These are phyloP conservation scores for Talaromyces sp. DNA, from an alignment of 2,329 filamentous ascomycete genomes.

Conservation along the genomic window DNA sequence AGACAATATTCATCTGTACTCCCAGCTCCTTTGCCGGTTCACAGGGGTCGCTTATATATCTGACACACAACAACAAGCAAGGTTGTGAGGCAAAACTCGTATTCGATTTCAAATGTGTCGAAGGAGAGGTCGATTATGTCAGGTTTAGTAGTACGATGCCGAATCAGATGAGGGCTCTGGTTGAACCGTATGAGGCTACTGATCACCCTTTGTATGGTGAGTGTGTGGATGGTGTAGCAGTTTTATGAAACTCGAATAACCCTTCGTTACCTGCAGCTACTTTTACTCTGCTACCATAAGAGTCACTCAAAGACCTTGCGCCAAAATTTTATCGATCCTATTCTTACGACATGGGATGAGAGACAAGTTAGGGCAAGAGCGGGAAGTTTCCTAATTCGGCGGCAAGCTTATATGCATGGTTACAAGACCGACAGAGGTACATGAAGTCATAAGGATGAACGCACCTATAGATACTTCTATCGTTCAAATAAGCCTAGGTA, in stretches of 20 bases:
- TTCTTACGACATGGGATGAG: not conserved
- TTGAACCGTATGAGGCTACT: constrained; percentile 18
- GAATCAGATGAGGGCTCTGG: constrained; percentile 13
- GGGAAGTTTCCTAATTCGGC: not conserved
- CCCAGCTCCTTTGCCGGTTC: constrained; percentile 17
- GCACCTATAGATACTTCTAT: not conserved
- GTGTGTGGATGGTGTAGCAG: not conserved
- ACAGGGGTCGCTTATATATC: constrained; percentile 13
- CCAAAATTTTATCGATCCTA: not conserved
- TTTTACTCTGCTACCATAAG: constrained; percentile 4
- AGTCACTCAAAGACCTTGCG: not conserved
- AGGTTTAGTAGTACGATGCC: constrained; percentile 17
- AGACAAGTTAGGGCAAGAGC: not conserved
- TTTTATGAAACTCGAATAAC: not conserved
- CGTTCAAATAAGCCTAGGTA: not conserved
- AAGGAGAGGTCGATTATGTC: constrained; percentile 16
- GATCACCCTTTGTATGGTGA: constrained; percentile 20
- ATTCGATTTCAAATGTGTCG: constrained; percentile 16
- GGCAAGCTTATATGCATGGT: not conserved
- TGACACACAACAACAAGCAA: constrained; percentile 3
- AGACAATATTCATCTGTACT: constrained; percentile 11
- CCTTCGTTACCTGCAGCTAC: constrained; percentile 8
- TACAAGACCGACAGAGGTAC: not conserved
- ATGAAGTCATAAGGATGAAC: not conserved
- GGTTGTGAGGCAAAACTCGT: constrained; percentile 11